Percentiles rank a stretch among this genome's conserved stretches.
Evolutionary conservation across 2,329 filamentous ascomycete species (phyloP).

Genomic region (Trichophyton mentagrophytes): DNA sequence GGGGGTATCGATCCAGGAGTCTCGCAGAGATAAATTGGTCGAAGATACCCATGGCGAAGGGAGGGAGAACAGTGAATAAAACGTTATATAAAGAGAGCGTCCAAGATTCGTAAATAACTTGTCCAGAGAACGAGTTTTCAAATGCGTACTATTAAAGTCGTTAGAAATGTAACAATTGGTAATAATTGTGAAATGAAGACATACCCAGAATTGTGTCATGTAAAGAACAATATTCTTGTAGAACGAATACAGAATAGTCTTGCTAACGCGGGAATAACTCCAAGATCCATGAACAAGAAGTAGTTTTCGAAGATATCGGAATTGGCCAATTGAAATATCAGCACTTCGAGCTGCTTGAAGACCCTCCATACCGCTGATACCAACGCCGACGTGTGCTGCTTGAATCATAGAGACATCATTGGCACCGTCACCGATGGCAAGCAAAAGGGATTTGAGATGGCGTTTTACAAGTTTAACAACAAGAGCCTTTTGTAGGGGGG

Average conservation of each 20-base stretch:
- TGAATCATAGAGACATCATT: slow-evolving; percentile 99
- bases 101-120: slow-evolving; percentile 99
- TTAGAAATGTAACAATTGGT: slow-evolving; percentile 14
- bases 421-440: slow-evolving; percentile 92
- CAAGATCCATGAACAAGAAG: slow-evolving; percentile 90
- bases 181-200: slow-evolving; percentile 21
- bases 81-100: slow-evolving; percentile 99
- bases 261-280: slow-evolving; percentile 95
- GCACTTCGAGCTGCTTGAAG: slow-evolving; percentile 91
- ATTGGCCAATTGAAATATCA: slow-evolving; percentile 91
- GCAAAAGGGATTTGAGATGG: slow-evolving; percentile 76
- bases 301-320: slow-evolving; percentile 86
- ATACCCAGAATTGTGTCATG: slow-evolving; percentile 98
- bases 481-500: slow-evolving; percentile 88
- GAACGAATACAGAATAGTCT: slow-evolving; percentile 95
- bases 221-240: slow-evolving; percentile 99
- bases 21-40: slow-evolving; percentile 96
- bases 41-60: slow-evolving; percentile 87
- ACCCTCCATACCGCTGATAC: slow-evolving; percentile 94
- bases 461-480: slow-evolving; percentile 98
- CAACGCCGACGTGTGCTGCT: slow-evolving; percentile 92
- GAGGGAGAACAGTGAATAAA: slow-evolving; percentile 88
- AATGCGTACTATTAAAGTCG: slow-evolving; percentile 61
- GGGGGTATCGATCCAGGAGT: slow-evolving; percentile 85
- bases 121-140: slow-evolving; percentile 93